These are phyloP conservation scores for Colletotrichum sp. DNA, from an alignment of 2,329 filamentous ascomycete species.

Conservation along the genomic window DNA sequence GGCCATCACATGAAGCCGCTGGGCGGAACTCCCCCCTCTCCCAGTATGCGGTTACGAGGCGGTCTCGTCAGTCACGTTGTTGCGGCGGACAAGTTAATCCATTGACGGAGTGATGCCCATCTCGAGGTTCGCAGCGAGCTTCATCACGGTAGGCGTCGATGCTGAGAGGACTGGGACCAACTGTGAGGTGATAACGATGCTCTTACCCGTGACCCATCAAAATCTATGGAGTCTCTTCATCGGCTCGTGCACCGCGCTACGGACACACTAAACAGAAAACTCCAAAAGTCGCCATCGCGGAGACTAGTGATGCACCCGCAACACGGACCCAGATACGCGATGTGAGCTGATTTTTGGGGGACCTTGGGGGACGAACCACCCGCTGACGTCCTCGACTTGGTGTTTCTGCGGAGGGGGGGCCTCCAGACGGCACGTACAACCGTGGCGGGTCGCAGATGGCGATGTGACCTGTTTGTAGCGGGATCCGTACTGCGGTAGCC, in stretches of 20 bases:
- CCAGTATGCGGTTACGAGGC: neutral
- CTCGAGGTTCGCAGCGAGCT: neutral
- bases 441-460: neutral
- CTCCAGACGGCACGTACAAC: neutral
- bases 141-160: no score
- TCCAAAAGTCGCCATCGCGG: neutral
- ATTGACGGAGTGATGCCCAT: neutral
- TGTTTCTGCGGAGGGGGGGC: neutral
- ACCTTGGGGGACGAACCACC: neutral
- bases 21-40: neutral
- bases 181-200: neutral
- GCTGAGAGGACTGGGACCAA: no score
- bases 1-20: conserved; percentile 8
- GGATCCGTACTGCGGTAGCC: neutral
- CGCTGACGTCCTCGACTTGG: conserved; percentile 8
- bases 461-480: neutral
- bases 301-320: conserved; percentile 1
- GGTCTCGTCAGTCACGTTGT: neutral
- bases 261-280: neutral
- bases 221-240: neutral
- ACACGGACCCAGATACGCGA: conserved; percentile 8
- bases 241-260: neutral
- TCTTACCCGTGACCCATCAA: neutral
- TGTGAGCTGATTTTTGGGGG: neutral
- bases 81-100: neutral